Evolutionary conservation across 192 early-diverging fungal genomes (phyloP).

Genomic region (Dissophora globulifera): DNA sequence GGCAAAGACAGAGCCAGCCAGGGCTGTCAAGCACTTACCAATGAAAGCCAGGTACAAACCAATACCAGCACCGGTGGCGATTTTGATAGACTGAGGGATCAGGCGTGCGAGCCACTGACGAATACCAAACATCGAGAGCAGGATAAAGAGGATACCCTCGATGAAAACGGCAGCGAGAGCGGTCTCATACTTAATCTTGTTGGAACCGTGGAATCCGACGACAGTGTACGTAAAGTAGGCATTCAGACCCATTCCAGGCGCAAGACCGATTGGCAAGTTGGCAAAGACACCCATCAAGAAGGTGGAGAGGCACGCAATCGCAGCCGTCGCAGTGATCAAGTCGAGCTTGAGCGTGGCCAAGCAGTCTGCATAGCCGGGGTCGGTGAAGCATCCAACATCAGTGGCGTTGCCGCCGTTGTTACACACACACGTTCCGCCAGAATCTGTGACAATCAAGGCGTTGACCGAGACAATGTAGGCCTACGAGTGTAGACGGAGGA

Average conservation of each 20-base stretch:
- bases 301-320: constrained; percentile 71
- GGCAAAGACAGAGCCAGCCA: not conserved
- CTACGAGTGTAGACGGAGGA: constrained; percentile 14
- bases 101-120: constrained; percentile 82
- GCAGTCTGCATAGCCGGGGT: constrained; percentile 70
- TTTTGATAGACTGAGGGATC: constrained; percentile 78
- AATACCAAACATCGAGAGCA: constrained; percentile 79
- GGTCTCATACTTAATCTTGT: constrained; percentile 75
- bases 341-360: constrained; percentile 72
- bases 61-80: constrained; percentile 80
- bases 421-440: constrained; percentile 84
- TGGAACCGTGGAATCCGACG: constrained; percentile 82
- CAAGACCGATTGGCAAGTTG: constrained; percentile 84
- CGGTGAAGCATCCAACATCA: constrained; percentile 64
- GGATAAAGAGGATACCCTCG: constrained; percentile 84
- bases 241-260: constrained; percentile 87
- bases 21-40: constrained; percentile 48
- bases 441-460: constrained; percentile 78
- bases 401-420: constrained; percentile 43
- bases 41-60: constrained; percentile 84
- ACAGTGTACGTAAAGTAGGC: constrained; percentile 90
- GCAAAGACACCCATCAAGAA: constrained; percentile 77
- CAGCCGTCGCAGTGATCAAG: constrained; percentile 79
- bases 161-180: constrained; percentile 85
- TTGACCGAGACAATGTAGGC: constrained; percentile 81